Conservation (phyloP, 2,329 filamentous ascomycete genomes). For the Ceratocystis cubensis region DNA sequence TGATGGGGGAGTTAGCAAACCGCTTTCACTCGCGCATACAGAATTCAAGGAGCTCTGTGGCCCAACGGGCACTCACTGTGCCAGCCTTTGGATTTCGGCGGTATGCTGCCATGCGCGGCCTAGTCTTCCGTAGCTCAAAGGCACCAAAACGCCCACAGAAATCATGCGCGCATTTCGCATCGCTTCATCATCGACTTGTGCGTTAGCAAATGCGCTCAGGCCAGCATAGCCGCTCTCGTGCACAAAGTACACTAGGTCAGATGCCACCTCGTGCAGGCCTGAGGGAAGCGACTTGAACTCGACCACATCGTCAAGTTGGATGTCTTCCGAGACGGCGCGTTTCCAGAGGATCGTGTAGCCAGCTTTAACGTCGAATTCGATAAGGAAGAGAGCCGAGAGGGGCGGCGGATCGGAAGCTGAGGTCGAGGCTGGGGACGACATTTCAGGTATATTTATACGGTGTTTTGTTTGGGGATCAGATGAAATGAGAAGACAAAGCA, state of each 20-base stretch:
- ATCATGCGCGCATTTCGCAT: slow-evolving; percentile 86
- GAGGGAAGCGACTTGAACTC: slow-evolving; percentile 96
- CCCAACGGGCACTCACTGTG: slow-evolving; percentile 40
- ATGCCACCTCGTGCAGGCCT: slow-evolving; percentile 73
- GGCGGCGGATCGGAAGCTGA: slow-evolving; percentile 34
- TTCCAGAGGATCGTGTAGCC: slow-evolving; percentile 90
- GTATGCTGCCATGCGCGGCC: slow-evolving; percentile 86
- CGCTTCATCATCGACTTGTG: slow-evolving; percentile 59
- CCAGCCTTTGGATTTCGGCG: slow-evolving; percentile 59
- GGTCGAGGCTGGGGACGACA: background rate
- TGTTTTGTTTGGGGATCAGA: background rate
- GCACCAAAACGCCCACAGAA: slow-evolving; percentile 78
- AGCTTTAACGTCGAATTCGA: slow-evolving; percentile 84
- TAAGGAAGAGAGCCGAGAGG: slow-evolving; percentile 72
- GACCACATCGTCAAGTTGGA: slow-evolving; percentile 72
- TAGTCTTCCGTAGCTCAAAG: slow-evolving; percentile 69
- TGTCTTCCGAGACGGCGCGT: slow-evolving; percentile 47
- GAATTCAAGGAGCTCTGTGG: background rate
- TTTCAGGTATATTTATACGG: background rate
- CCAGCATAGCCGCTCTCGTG: slow-evolving; percentile 70
- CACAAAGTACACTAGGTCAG: slow-evolving; percentile 89
- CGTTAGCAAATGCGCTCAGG: slow-evolving; percentile 82
- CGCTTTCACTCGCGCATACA: slow-evolving; percentile 22
- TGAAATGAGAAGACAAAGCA: background rate
- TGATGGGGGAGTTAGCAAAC: background rate